Evolutionary conservation across 2,329 filamentous ascomycete species (phyloP), one percentile per base, ranked within the genome.

Genomic region (Bipolaris zeicola): DNA sequence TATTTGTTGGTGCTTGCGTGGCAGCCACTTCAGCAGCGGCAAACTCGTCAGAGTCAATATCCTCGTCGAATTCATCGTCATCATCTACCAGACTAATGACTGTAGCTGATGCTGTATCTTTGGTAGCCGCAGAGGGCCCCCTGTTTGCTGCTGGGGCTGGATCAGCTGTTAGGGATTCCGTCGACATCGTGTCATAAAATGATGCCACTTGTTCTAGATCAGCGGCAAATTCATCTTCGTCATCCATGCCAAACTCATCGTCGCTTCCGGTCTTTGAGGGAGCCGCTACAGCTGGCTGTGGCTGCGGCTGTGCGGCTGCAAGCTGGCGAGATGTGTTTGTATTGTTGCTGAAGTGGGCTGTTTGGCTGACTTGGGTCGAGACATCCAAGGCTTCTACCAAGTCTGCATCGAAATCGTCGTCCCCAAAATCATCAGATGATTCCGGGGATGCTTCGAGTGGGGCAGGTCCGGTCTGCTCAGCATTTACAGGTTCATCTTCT

Each of bases 41-140:
- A 70, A 83, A 81, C 47, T 82, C 78, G 66, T 94, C 91, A 69
- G 91, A 89, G 75, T 96, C 92, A 75, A 86, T 80, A 59, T 87
- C 82, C 64, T 81, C 83, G 44, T 87, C 89, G 79, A 91, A 91
- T 67, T 92, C 89, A 61, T 80, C 81, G 0, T 51, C 52, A 3
- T 59, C 64, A 84, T 79, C 61, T 6, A 60, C 38, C 26, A 74
- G 48, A 47, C 62, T 58, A 8, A 74, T 70, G 26, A 72, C 60
- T 4, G 65, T 52, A n/a, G 60, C 50, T 36, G 60, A 22, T 20
- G 50, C 18, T 13, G 52, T 56, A 31, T 42, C 52, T 11, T 41
- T 62, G 16, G 53, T 31, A 18, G 46, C 34, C 43, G 31, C 42
- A 16, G 7, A 24, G 34, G 46, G 37, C 10, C 44, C 50, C 2